Base-by-base conservation (phyloP, 106 monocot genomes). In the Apostasia ramifera region DNA sequence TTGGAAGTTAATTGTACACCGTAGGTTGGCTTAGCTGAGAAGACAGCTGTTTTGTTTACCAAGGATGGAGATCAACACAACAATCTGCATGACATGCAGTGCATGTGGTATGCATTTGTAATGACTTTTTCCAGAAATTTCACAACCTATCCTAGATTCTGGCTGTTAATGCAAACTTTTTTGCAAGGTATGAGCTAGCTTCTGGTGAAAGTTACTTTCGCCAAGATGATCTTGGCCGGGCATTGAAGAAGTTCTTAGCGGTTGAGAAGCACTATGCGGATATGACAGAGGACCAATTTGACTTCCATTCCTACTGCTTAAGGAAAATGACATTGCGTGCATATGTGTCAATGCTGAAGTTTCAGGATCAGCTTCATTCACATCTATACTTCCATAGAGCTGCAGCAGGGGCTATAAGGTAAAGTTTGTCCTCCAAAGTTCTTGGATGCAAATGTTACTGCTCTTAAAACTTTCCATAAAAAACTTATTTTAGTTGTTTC, bases 21-120 rank as follows among this genome's bases (percentile, higher is more conserved):
- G 73, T 70, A 97, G 97, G 92, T 97, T 73, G 86, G 63, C 5
- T 63, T 71, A 59, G 92, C 92, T 40, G 97, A 97, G 70, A 97
- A 89, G 77, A 97, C 97, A 49, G 97, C 82, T 74, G 97, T 85
- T 14, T 79, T 97, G 76, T 97, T 97, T 73, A 97, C 97, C 1
- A 97, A 97, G 76, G 97, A 97, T 84, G 97, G 97, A 1, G 97
- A 97, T 61, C 97, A 97, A 68, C 97, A 92, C 68, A 97, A 92
- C 73, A 97, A 92, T 74, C 88, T 97, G 44, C 89, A 92, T 83
- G 97, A 97, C 73, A 97, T 97, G 97, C 97, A 97, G 59, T 92
- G 97, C 89, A 97, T 97, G 84, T 97, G 97, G 97, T 95, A 55
- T 61, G 77, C 68, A 71, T 4, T 66, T 63, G 8, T 51, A 62